Evolutionary conservation across 768 basidiomycete genomes (phyloP).

Genomic region (Xerocomellus intermedius): DNA sequence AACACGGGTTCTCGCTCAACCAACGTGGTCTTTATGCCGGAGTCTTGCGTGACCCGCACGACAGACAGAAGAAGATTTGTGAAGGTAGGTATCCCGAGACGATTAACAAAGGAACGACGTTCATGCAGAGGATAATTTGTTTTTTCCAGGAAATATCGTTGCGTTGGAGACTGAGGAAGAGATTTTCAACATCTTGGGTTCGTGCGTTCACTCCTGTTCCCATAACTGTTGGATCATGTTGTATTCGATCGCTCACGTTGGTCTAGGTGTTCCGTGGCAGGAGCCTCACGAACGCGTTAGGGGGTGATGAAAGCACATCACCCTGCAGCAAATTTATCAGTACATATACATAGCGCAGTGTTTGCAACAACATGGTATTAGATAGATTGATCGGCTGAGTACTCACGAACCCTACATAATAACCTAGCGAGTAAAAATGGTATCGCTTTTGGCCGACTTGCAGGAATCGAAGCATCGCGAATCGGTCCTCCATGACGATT

Average conservation of each 20-base stretch:
- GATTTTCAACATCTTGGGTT: conserved; percentile 73
- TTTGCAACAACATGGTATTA: neutral
- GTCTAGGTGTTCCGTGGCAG: conserved; percentile 70
- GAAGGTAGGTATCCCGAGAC: conserved; percentile 39
- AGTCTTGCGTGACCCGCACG: conserved; percentile 67
- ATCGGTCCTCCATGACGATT: neutral
- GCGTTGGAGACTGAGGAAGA: conserved; percentile 86
- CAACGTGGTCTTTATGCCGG: conserved; percentile 78
- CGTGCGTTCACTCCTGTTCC: conserved; percentile 5
- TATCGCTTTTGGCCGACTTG: neutral
- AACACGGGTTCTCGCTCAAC: conserved; percentile 81
- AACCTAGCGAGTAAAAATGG: neutral
- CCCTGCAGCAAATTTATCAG: neutral
- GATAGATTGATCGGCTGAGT: neutral
- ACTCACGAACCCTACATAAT: neutral
- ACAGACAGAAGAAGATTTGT: conserved; percentile 58
- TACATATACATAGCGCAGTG: neutral
- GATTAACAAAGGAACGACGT: neutral
- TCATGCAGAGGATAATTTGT: neutral
- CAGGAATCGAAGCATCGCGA: neutral
- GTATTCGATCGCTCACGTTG: neutral
- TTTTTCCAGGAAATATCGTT: conserved; percentile 53
- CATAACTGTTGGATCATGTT: neutral
- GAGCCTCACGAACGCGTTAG: conserved; percentile 75
- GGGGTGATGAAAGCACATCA: conserved; percentile 14